A percentile compares a stretch with the other conserved stretches of the same genome.
phyloP scores from a whole-genome alignment of 2,329 filamentous ascomycete species.

The Pseudogymnoascus sp. region DNA sequence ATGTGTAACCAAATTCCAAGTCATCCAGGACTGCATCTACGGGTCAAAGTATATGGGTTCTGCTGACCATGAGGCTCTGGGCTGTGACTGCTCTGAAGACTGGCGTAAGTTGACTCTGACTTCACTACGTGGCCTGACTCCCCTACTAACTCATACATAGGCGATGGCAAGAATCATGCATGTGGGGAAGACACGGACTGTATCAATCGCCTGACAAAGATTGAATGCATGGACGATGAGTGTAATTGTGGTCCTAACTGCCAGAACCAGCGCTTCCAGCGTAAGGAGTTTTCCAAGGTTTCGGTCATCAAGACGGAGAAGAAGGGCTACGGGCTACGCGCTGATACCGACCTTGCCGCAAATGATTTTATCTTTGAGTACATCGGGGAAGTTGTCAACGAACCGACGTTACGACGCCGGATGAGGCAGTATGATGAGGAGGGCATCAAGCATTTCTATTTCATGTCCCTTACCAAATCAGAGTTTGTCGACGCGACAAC shows the following conservation, averaged over 20 bases:
- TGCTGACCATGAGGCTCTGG: conserved; percentile 81
- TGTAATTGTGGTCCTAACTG: conserved; percentile 83
- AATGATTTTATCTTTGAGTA: conserved; percentile 98
- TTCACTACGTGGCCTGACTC: neutral
- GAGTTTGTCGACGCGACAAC: conserved; percentile 98
- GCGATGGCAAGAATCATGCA: conserved; percentile 64
- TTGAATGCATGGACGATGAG: conserved; percentile 79
- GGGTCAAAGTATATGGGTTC: conserved; percentile 85
- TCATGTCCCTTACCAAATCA: conserved; percentile 95
- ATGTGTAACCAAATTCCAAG: conserved; percentile 67
- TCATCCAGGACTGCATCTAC: conserved; percentile 82
- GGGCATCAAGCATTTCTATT: conserved; percentile 98
- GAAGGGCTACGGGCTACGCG: conserved; percentile 88
- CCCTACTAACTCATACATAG: conserved; percentile 37
- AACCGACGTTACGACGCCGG: conserved; percentile 77
- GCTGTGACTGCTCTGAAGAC: conserved; percentile 91
- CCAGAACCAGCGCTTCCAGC: conserved; percentile 92
- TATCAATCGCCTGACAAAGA: conserved; percentile 96
- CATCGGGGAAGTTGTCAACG: conserved; percentile 95
- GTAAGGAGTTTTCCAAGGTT: conserved; percentile 80
- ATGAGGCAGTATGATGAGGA: conserved; percentile 93
- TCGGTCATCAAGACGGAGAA: conserved; percentile 97
- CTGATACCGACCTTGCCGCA: conserved; percentile 66
- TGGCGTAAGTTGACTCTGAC: conserved; percentile 64
- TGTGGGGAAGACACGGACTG: conserved; percentile 96